Evolutionary conservation across 352 stramenopile species (phyloP), one percentile per base, ranked within the genome.

Genomic region (Pythium periplocum): DNA sequence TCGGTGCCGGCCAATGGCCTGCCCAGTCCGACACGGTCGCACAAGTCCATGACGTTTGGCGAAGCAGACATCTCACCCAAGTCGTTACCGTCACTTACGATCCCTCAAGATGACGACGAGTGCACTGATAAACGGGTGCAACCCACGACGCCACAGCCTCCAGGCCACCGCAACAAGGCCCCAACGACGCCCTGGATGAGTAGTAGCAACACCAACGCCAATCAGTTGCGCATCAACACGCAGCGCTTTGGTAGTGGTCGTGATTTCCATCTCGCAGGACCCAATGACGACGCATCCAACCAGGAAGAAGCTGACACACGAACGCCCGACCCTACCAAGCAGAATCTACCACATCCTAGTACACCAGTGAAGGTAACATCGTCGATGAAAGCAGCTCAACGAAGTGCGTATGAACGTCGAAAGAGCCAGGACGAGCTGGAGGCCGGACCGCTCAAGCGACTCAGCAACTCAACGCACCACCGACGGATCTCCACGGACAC

Each of bases 401-500:
- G 7, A 42, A 42, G 38, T 42, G 7, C 42, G 31, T 12, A 5
- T 17, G 33, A 30, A 6, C 46, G 59, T 6, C 26, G 48, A 31
- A 26, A 50, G 9, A 62, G 52, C 38, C 39, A 60, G 8, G 73
- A 63, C 7, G 64, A 68, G 37, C 71, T 64, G 2, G 75, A 87
- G 51, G 73, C 78, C 0, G 75, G 68, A 0, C 73, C 79, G 17
- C 66, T 87, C 60, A 61, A 53, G 44, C 79, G 73, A 12, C 74
- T 80, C 48, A 59, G 71, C 45, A 73, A 39, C 35, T 43, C 57
- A 64, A 11, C 72, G 62, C 79, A 90, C 49, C 75, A 87, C 54
- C 77, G 79, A 11, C 75, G 79, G 33, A 65, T 90, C 40, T 88
- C 80, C 26, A 90, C 80, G 0, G 75, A 88, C 64, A 88, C 76